Evolutionary conservation across 2,329 filamentous ascomycete genomes (phyloP), one percentile per base, ranked within the genome.

Genomic region (Diaporthe sp.): DNA sequence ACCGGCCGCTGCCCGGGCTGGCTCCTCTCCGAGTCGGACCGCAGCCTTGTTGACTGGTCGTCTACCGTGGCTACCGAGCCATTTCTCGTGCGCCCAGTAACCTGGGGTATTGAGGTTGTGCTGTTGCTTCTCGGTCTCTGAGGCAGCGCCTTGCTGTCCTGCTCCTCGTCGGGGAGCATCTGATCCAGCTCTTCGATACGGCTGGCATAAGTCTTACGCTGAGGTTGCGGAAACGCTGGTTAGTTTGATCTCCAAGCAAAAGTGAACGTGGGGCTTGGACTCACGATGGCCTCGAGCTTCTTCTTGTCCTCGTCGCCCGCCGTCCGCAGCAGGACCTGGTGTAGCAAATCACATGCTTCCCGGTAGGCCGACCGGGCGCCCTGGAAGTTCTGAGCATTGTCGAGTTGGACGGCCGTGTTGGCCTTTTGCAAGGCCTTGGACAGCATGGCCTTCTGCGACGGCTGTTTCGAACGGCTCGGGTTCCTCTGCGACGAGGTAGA

Each of bases 381-480:
- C 82, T 96, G 94, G 77, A 97, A 96, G 81, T 98, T 98, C 80
- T 97, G 94, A 19, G 95, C 95, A 89, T 98, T 98, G 84, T 99
- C 97, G 54, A 99, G 90, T 78, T 98, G 90, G 35, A 99, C 97
- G 30, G 97, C 97, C 17, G 95, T 96, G 81, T 99, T 98, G 67
- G 97, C 97, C 85, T 98, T 98, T 82, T 97, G 94, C 72, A 99
- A 86, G 0, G 97, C 97, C 79, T 94, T 94, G n/a, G 96, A 98
- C 47, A 99, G 89, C 96, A 98, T 98, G 15, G 93, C 94, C 86
- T 98, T 98, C 82, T 98, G 94, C 1, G 94, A 95, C 19, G 91
- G 90, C n/a, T 85, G 85, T 76, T 87, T 87, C 66, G 71, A 80
- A 60, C 79, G 78, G 45, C 82, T 82, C 15, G 57, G 57, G 33